Evolutionary conservation across 805 yeast species (phyloP).

Genomic region (Saccharomycopsis sp.): DNA sequence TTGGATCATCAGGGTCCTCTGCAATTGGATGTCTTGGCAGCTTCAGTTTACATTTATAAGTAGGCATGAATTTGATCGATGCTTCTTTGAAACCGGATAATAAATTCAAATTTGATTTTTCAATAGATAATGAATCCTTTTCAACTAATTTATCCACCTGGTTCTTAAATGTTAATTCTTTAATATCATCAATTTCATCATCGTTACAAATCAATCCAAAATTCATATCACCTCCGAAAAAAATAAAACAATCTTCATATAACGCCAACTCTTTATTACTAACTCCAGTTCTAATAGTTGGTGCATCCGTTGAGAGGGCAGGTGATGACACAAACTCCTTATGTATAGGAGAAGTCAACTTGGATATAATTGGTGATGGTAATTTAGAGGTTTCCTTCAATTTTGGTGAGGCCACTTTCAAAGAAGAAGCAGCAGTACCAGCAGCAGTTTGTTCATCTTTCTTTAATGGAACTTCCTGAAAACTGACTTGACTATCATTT

Average conservation of each 20-base stretch:
- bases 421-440: background rate
- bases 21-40: background rate
- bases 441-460: background rate
- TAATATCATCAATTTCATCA: conserved; percentile 19
- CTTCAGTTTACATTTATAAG: conserved; percentile 39
- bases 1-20: background rate
- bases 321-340: conserved; percentile 6
- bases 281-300: background rate
- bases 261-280: conserved; percentile 20
- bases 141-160: conserved; percentile 32
- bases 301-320: conserved; percentile 5
- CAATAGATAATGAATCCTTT: conserved; percentile 38
- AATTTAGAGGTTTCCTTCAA: conserved; percentile 7
- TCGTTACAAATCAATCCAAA: conserved; percentile 35
- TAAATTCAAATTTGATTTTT: conserved; percentile 30
- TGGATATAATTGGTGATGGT: conserved; percentile 10
- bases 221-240: conserved; percentile 50
- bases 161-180: conserved; percentile 26
- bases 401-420: conserved; percentile 8
- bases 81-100: conserved; percentile 44
- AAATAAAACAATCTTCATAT: conserved; percentile 25
- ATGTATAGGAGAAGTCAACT: background rate
- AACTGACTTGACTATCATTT: background rate
- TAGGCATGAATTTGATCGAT: conserved; percentile 43
- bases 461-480: conserved; percentile 1